These are phyloP conservation scores for Eragrostis curvula DNA, from an alignment of 176 grass and related monocot species.

Conservation along the genomic window DNA sequence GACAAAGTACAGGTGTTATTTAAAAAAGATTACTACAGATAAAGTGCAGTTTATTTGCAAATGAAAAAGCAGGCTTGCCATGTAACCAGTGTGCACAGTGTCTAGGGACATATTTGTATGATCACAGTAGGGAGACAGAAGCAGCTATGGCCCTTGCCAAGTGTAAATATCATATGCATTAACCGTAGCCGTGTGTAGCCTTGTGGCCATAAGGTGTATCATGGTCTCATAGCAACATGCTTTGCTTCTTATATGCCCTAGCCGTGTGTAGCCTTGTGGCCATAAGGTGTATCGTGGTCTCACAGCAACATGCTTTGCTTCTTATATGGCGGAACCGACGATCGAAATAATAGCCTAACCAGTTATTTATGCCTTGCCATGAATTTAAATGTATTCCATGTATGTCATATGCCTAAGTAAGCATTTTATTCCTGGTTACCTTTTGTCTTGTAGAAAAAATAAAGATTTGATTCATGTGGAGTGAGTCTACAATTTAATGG, in stretches of 20 bases:
- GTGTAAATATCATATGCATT: neutral
- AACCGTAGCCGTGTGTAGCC: no score
- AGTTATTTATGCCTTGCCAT: neutral
- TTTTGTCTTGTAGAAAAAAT: neutral
- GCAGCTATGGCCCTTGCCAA: neutral
- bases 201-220: neutral
- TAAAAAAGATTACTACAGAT: neutral
- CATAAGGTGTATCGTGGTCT: neutral
- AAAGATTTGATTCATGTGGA: neutral
- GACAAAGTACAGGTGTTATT: neutral
- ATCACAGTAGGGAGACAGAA: neutral
- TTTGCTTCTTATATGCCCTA: neutral
- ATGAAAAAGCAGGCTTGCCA: neutral
- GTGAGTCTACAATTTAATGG: neutral
- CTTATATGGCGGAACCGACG: neutral
- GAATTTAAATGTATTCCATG: neutral
- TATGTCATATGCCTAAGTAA: neutral
- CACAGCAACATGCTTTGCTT: neutral
- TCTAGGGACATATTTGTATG: neutral
- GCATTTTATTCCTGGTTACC: neutral
- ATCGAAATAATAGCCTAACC: neutral
- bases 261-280: neutral
- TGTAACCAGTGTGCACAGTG: neutral
- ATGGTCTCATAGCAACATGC: neutral
- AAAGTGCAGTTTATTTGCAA: neutral